Evolutionary conservation across 2,329 filamentous ascomycete species (phyloP).

Genomic region (Didymella keratinophila): DNA sequence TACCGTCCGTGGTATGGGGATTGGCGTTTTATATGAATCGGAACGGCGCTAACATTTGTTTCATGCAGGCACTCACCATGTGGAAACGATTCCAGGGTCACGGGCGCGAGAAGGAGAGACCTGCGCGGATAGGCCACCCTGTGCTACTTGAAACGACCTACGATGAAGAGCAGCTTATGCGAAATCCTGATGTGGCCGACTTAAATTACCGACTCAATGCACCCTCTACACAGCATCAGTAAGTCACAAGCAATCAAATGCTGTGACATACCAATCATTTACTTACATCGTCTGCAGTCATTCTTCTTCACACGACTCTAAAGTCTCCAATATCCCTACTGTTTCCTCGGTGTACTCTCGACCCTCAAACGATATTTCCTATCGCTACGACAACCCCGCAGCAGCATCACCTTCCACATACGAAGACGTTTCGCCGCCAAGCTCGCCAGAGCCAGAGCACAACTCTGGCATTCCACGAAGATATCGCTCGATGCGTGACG

Average conservation of each 20-base stretch:
- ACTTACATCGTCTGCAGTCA: conserved; percentile 26
- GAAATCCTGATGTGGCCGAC: conserved; percentile 43
- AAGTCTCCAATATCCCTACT: conserved; percentile 40
- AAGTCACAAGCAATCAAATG: conserved; percentile 24
- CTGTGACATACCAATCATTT: neutral
- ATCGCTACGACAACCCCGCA: conserved; percentile 34
- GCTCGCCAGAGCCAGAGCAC: conserved; percentile 49
- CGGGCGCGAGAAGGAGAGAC: conserved; percentile 53
- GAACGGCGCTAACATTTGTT: conserved; percentile 36
- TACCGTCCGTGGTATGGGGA: conserved; percentile 15
- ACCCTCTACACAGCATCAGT: conserved; percentile 32
- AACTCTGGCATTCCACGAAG: conserved; percentile 33
- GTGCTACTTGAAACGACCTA: conserved; percentile 56
- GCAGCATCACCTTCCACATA: conserved; percentile 32
- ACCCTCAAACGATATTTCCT: conserved; percentile 53
- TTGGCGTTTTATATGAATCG: conserved; percentile 15
- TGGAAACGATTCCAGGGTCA: conserved; percentile 62
- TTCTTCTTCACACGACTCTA: conserved; percentile 36
- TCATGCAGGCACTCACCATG: conserved; percentile 50
- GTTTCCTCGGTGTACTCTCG: conserved; percentile 69
- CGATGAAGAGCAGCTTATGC: conserved; percentile 55
- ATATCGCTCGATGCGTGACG: conserved; percentile 48
- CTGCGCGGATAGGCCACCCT: conserved; percentile 53
- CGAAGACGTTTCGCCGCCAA: conserved; percentile 50
- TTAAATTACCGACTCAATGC: conserved; percentile 40